A percentile compares a stretch with the other conserved stretches of the same genome.
These are phyloP conservation scores for Borovskyia barvae DNA, from an alignment of 208 protist genomes.

Conservation along the genomic window DNA sequence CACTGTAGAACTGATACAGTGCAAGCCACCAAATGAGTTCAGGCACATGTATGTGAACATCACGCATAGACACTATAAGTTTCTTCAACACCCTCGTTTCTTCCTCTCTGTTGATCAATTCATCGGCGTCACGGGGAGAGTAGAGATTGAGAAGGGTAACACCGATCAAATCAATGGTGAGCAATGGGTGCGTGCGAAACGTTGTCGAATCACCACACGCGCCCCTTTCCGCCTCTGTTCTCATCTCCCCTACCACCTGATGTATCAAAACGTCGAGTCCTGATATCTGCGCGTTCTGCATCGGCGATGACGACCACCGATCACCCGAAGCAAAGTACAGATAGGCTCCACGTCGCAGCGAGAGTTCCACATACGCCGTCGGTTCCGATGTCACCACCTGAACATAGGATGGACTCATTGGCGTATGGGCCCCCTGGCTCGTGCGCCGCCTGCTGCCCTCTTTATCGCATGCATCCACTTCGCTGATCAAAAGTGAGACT, in stretches of 20 bases:
- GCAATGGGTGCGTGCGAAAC: constrained; percentile 1
- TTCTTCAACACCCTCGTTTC: background rate
- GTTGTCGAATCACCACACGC: too few species aligned
- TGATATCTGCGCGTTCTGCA: constrained; percentile 17
- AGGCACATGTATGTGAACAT: constrained; percentile 8
- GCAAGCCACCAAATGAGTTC: constrained; percentile 31
- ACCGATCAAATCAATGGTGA: constrained; percentile 7
- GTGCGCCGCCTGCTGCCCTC: constrained; percentile 5
- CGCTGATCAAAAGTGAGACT: background rate
- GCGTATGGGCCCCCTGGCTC: too few species aligned
- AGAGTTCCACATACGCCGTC: too few species aligned
- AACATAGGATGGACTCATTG: too few species aligned
- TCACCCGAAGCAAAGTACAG: constrained; percentile 18
- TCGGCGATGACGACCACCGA: constrained; percentile 14
- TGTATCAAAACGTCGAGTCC: too few species aligned
- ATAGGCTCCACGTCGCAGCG: constrained; percentile 16
- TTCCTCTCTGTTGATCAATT: background rate
- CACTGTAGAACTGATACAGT: too few species aligned
- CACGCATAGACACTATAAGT: constrained; percentile 5
- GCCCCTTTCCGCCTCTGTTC: too few species aligned
- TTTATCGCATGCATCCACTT: background rate
- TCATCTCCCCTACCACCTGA: too few species aligned
- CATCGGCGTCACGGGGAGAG: background rate
- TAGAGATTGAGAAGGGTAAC: too few species aligned
- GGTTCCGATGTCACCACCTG: too few species aligned